These are phyloP conservation scores for Candida xiaguanensis DNA, from an alignment of 805 yeast species.

Conservation along the genomic window DNA sequence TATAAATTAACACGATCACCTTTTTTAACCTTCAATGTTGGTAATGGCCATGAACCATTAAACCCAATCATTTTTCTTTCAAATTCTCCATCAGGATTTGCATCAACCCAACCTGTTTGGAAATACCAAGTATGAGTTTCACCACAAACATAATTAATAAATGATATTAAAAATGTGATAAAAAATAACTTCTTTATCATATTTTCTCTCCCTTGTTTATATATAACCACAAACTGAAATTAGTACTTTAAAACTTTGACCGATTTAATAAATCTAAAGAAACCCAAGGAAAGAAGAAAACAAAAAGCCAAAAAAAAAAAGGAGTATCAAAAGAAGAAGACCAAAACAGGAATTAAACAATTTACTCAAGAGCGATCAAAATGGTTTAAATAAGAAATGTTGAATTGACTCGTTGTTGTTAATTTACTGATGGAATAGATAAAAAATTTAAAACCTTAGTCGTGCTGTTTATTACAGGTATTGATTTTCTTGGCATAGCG, in stretches of 20 bases:
- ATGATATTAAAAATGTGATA: constrained; percentile 11
- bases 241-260: constrained; percentile 1
- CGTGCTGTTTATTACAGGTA: no score
- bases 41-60: constrained; percentile 81
- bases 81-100: constrained; percentile 63
- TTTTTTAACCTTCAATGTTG: constrained; percentile 68
- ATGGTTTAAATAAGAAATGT: not conserved
- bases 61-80: constrained; percentile 61
- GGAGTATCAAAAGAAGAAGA: not conserved
- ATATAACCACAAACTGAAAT: not conserved
- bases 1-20: constrained; percentile 77
- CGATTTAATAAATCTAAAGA: constrained; percentile 1
- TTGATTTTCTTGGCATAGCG: constrained; percentile 4
- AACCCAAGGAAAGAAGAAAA: constrained; percentile 5
- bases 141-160: constrained; percentile 21
- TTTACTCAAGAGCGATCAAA: constrained; percentile 1
- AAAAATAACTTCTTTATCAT: constrained; percentile 7
- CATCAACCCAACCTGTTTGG: constrained; percentile 63
- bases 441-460: not conserved
- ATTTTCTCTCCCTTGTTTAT: not conserved
- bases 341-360: constrained; percentile 3
- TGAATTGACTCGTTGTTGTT: not conserved
- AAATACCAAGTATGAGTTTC: constrained; percentile 61
- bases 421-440: constrained; percentile 6
- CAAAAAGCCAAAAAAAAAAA: constrained; percentile 2